Base-by-base conservation (phyloP, 1,139 yeast genomes). In the Geotrichum australiense region DNA sequence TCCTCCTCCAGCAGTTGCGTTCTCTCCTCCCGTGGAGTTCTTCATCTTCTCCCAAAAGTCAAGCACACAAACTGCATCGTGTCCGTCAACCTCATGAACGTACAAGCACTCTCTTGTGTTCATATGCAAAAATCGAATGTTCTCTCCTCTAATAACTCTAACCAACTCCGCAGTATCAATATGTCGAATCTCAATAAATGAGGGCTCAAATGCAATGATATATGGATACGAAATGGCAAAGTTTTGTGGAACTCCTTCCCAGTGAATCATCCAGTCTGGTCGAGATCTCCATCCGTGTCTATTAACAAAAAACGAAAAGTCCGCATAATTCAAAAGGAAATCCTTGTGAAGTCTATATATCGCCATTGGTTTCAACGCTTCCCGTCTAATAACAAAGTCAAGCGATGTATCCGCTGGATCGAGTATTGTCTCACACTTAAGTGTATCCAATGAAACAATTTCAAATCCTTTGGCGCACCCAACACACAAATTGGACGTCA, bases 391-490 rank as follows among this genome's bases (percentile, higher is more conserved):
- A n/a, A 94, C 96, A 68, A 91, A 91, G 58, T 91, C 98, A 45
- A 91, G 69, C 24, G 96, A 86, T 0, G 97, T 93, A 59, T 91
- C 98, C 1, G 97, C 97, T 30, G 94, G 96, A 63, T 89, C 96
- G 53, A 89, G 69, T 41, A 89, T 72, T 7, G 83, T 76, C 58
- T 82, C 91, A 56, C 80, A 80, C 51, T 76, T 78, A 36, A 80
- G 75, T 14, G 82, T 80, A 56, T 86, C 94, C 51, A 89, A 72
- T 30, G 73, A 74, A 34, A 91, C 87, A 55, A 91, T 87, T 63
- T 91, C 97, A 66, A 91, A 91, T 1, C 98, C 98, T 59, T 83
- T 86, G 35, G 94, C 81, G 58, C 98, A 91, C 16, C 98, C 98
- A 50, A 91, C 83, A 67, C 97, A 89, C 48, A 91, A 67, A 55